Percentiles rank a stretch among this genome's conserved stretches.
These are phyloP conservation scores for Bertia moriformis DNA, from an alignment of 2,329 filamentous ascomycete species.

Conservation along the genomic window DNA sequence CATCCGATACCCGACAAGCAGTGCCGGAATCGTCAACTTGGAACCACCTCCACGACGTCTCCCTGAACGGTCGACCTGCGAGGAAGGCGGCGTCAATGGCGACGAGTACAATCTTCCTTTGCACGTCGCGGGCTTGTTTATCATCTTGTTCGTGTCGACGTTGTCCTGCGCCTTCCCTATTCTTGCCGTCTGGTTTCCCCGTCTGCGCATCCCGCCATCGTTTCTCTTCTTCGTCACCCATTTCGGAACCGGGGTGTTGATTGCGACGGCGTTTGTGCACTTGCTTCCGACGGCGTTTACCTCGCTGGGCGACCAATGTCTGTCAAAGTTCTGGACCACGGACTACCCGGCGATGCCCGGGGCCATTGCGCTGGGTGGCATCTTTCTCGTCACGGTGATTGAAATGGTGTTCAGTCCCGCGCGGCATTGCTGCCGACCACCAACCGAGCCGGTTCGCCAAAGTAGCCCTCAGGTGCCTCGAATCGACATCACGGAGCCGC, in stretches of 20 bases:
- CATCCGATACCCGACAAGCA: no score
- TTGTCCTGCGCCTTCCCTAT: constrained; percentile 37
- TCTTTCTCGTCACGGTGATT: constrained; percentile 30
- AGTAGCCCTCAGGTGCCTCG: no score
- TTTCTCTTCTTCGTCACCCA: constrained; percentile 43
- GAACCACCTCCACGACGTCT: neutral
- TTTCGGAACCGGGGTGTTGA: constrained; percentile 45
- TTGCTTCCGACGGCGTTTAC: constrained; percentile 25
- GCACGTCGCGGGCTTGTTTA: constrained; percentile 40
- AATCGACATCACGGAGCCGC: neutral
- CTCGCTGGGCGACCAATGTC: constrained; percentile 23
- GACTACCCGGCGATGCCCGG: constrained; percentile 29
- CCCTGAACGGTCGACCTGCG: constrained; percentile 7
- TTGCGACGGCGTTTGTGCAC: constrained; percentile 48
- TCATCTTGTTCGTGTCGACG: constrained; percentile 30
- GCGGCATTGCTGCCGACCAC: neutral
- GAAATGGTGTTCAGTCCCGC: constrained; percentile 27
- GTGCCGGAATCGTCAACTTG: neutral
- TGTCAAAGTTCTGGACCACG: constrained; percentile 25
- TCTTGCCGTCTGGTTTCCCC: constrained; percentile 32
- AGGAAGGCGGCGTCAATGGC: constrained; percentile 12
- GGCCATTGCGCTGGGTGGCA: constrained; percentile 25
- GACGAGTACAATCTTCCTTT: constrained; percentile 36
- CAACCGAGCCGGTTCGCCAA: neutral
- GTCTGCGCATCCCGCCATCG: constrained; percentile 33